Percentiles rank a stretch among this genome's conserved stretches.
Conservation (phyloP, 2,329 filamentous ascomycete species). For the Colletotrichum gigasporum region DNA sequence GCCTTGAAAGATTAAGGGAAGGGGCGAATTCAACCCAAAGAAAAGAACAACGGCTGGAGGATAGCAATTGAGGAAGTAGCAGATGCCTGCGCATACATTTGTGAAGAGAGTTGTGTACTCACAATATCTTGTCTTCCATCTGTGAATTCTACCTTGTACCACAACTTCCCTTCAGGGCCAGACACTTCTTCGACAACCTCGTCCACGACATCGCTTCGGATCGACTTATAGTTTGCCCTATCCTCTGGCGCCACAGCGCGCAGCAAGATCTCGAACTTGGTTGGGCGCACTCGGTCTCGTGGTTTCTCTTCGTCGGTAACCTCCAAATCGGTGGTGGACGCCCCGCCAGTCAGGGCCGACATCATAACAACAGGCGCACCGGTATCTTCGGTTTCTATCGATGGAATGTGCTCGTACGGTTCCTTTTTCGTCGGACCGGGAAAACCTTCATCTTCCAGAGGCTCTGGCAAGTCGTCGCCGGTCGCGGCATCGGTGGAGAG, state of each 20-base stretch:
- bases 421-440: not conserved
- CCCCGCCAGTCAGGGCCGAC: not conserved
- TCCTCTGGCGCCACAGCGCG: constrained; percentile 37
- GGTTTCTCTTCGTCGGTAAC: not conserved
- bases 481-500: not conserved
- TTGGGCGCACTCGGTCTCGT: not conserved
- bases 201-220: constrained; percentile 49
- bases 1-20: not conserved
- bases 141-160: constrained; percentile 53
- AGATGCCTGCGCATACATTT: too few species aligned
- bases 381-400: not conserved
- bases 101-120: constrained; percentile 43
- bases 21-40: not conserved
- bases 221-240: constrained; percentile 41
- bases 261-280: constrained; percentile 42
- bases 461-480: not conserved
- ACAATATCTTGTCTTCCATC: constrained; percentile 57
- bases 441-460: too few species aligned
- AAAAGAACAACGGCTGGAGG: not conserved
- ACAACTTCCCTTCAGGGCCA: constrained; percentile 35
- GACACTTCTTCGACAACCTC: constrained; percentile 44
- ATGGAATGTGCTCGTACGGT: not conserved
- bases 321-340: not conserved
- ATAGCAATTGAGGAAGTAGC: not conserved
- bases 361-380: not conserved